These are phyloP conservation scores for Saccharomycopsis oosterbeekiorum DNA, from an alignment of 805 yeast species.

Conservation along the genomic window DNA sequence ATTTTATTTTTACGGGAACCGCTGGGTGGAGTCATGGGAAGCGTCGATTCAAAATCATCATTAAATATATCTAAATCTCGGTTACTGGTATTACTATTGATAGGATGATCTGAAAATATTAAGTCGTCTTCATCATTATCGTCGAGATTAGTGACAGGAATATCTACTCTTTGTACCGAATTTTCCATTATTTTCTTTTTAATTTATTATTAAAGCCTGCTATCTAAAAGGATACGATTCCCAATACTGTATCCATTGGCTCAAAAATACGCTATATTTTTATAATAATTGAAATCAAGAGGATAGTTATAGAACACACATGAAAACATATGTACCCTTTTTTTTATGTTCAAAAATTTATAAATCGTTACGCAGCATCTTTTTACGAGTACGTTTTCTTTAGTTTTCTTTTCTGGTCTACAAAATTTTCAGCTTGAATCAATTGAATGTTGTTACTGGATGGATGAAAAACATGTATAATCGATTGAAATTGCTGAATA, in stretches of 20 bases:
- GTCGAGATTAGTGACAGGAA: constrained; percentile 43
- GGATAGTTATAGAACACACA: too few species aligned
- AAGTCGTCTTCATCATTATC: constrained; percentile 33
- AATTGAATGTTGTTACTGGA: too few species aligned
- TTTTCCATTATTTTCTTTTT: neutral
- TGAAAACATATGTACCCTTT: too few species aligned
- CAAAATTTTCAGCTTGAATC: too few species aligned
- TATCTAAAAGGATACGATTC: neutral
- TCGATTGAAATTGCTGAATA: too few species aligned
- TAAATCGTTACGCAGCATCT: too few species aligned
- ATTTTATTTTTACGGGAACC: neutral
- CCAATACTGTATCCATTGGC: neutral
- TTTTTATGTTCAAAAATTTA: too few species aligned
- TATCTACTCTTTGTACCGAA: constrained; percentile 29
- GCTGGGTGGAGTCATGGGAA: neutral
- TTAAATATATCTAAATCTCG: neutral
- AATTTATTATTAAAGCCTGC: neutral
- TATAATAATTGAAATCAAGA: too few species aligned
- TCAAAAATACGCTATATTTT: too few species aligned
- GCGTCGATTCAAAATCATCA: neutral
- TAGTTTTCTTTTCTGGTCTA: too few species aligned
- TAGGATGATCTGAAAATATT: constrained; percentile 9
- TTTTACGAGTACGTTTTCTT: too few species aligned
- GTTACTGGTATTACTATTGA: constrained; percentile 16
- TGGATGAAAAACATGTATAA: too few species aligned